Conservation (phyloP, 2,329 filamentous ascomycete genomes). For the Botrytis fabae region DNA sequence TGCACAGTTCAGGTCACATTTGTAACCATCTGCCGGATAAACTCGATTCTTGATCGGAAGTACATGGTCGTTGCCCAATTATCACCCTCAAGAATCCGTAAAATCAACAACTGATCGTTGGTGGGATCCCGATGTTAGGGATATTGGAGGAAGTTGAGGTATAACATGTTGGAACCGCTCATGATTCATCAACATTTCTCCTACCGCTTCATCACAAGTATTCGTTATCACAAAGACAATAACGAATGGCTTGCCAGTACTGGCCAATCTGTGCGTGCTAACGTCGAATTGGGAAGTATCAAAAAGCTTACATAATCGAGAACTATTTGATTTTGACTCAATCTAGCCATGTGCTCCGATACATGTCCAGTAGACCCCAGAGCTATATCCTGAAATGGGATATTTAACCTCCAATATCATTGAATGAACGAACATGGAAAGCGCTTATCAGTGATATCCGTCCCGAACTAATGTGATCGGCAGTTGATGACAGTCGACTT, state of each 20-base stretch:
- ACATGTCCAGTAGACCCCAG: background rate
- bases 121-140: conserved; percentile 9
- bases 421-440: background rate
- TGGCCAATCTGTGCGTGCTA: background rate
- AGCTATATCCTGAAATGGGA: background rate
- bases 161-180: conserved; percentile 17
- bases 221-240: background rate
- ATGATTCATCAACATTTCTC: background rate
- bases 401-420: background rate
- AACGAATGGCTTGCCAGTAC: background rate
- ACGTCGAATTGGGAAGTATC: background rate
- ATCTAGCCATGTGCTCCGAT: background rate
- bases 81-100: background rate
- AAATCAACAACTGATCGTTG: background rate
- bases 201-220: background rate
- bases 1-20: conserved; percentile 1
- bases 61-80: conserved; percentile 3
- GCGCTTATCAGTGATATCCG: background rate
- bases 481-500: background rate
- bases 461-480: background rate
- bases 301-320: background rate
- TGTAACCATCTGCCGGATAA: conserved; percentile 17
- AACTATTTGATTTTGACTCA: background rate
- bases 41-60: background rate
- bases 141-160: conserved; percentile 5